These are phyloP conservation scores for Ophiostoma triangulosporum DNA, from an alignment of 2,329 filamentous ascomycete genomes.

Conservation along the genomic window DNA sequence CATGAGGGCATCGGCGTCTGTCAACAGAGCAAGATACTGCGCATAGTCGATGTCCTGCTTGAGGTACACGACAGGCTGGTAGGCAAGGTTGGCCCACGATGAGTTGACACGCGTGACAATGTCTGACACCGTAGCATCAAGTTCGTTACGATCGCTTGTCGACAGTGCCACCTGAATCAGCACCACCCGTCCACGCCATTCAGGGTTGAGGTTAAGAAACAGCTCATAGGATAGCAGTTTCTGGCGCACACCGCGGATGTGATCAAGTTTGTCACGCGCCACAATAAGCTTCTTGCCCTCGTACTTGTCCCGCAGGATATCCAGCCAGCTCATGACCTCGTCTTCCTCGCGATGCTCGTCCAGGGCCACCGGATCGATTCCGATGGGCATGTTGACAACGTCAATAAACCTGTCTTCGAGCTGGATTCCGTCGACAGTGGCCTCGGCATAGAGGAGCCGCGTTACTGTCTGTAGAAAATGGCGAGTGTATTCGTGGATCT, in stretches of 20 bases:
- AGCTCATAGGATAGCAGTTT: constrained; percentile 87
- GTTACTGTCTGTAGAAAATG: constrained; percentile 96
- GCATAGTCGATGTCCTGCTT: constrained; percentile 89
- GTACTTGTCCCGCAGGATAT: constrained; percentile 71
- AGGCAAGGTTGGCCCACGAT: constrained; percentile 75
- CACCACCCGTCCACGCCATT: constrained; percentile 79
- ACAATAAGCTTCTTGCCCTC: constrained; percentile 83
- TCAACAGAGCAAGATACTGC: constrained; percentile 84
- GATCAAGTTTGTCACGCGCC: constrained; percentile 85
- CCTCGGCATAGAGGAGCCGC: constrained; percentile 78
- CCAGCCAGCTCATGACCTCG: constrained; percentile 66
- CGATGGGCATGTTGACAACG: constrained; percentile 73
- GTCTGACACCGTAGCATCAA: constrained; percentile 79
- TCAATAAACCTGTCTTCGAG: constrained; percentile 89
- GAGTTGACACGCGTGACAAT: constrained; percentile 94
- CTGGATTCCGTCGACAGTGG: constrained; percentile 75
- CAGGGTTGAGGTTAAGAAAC: constrained; percentile 84
- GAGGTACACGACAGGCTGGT: constrained; percentile 84
- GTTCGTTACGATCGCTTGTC: constrained; percentile 73
- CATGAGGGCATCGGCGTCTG: constrained; percentile 82
- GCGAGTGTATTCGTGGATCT: constrained; percentile 82
- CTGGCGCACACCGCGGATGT: constrained; percentile 81
- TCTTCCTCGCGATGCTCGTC: constrained; percentile 54
- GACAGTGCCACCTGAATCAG: constrained; percentile 90
- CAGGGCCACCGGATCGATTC: constrained; percentile 73